These are phyloP conservation scores for Termitomyces sp. DNA, from an alignment of 768 basidiomycete species.

Conservation along the genomic window DNA sequence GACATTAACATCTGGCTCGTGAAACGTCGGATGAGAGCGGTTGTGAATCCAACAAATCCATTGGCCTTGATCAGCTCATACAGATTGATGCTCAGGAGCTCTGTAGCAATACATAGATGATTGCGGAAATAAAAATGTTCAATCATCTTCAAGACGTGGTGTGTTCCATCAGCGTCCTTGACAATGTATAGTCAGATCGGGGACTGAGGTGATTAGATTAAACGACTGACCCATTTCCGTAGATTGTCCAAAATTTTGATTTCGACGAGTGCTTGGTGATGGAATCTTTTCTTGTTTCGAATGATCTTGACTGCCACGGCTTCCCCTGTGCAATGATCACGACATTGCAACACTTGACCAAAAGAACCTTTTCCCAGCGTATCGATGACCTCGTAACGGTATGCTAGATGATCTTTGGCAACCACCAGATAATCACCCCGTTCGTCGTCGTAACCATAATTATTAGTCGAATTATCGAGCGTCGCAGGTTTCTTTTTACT, in stretches of 20 bases:
- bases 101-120: constrained; percentile 98
- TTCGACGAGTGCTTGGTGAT: constrained; percentile 97
- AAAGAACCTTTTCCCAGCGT: constrained; percentile 98
- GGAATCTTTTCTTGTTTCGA: constrained; percentile 98
- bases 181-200: constrained; percentile 1
- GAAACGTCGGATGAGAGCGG: constrained; percentile 90
- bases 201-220: constrained; percentile 5
- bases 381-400: constrained; percentile 92
- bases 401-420: constrained; percentile 88
- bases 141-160: constrained; percentile 96
- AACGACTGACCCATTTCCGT: constrained; percentile 82
- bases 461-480: constrained; percentile 69
- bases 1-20: constrained; percentile 94
- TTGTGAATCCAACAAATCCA: constrained; percentile 97
- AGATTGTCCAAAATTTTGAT: constrained; percentile 97
- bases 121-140: constrained; percentile 98
- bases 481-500: constrained; percentile 83
- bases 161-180: constrained; percentile 94
- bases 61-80: constrained; percentile 99
- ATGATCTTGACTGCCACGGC: constrained; percentile 99
- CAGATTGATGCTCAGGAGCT: constrained; percentile 94
- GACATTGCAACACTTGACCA: constrained; percentile 93
- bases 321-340: constrained; percentile 91
- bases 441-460: constrained; percentile 96
- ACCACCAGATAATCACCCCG: constrained; percentile 95